Conservation (phyloP, 202 grass and related monocot genomes). For the Bolboschoenoplectus hybrid region DNA sequence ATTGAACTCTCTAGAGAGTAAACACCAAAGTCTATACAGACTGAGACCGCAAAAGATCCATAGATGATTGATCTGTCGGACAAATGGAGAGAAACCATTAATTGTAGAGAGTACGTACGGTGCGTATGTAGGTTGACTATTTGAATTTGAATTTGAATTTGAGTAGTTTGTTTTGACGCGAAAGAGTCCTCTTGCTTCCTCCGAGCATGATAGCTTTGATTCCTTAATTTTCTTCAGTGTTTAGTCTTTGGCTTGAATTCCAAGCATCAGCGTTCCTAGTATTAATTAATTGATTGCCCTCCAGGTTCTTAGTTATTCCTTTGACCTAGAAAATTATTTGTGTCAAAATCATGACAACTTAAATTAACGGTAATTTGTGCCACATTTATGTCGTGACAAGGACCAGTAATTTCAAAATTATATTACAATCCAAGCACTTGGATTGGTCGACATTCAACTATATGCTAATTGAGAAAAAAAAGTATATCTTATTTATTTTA, state of each 20-base stretch:
- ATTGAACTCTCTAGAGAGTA: not conserved
- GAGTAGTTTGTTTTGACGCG: not conserved
- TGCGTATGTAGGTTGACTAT: not conserved
- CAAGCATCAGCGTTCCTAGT: not conserved
- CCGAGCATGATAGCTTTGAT: not conserved
- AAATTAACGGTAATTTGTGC: not conserved
- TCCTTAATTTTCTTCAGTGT: not conserved
- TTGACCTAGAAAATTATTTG: not conserved
- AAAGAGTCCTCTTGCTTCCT: not conserved
- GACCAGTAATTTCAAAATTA: not conserved
- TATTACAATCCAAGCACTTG: not conserved
- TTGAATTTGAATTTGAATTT: not conserved
- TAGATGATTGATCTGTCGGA: not conserved
- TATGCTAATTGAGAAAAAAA: too few relatives aligned
- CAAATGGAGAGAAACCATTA: not conserved
- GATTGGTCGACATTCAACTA: not conserved
- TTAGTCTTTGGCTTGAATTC: not conserved
- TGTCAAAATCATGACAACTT: slow-evolving; percentile 22
- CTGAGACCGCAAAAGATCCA: too few relatives aligned
- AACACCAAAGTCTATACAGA: not conserved
- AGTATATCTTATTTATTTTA: not conserved
- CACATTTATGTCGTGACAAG: not conserved
- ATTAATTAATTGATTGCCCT: not conserved
- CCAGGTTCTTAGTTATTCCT: not conserved
- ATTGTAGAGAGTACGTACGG: not conserved